These are phyloP conservation scores for Suhomyces sp. DNA, from an alignment of 805 yeast species.

Conservation along the genomic window DNA sequence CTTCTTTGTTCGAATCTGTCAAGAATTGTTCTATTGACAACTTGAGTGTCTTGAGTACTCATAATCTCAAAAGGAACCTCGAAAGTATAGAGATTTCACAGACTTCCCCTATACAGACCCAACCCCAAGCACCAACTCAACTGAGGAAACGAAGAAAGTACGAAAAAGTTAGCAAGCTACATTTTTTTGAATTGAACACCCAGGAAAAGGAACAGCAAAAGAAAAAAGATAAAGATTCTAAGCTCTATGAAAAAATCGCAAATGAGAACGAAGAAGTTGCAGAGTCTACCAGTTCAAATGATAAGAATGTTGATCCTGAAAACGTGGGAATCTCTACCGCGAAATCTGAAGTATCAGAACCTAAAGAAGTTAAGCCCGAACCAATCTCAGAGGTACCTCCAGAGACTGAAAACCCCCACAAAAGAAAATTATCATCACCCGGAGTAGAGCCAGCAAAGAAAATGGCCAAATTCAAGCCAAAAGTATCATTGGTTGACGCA, in stretches of 20 bases:
- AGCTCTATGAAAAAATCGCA: too few relatives aligned
- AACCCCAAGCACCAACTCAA: slow-evolving; percentile 4
- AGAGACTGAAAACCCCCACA: too few relatives aligned
- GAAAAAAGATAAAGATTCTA: not conserved
- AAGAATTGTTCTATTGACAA: slow-evolving; percentile 5
- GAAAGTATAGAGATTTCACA: too few relatives aligned
- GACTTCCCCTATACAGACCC: not conserved
- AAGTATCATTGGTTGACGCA: slow-evolving; percentile 29
- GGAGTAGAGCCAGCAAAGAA: too few relatives aligned
- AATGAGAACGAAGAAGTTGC: too few relatives aligned
- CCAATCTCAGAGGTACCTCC: too few relatives aligned
- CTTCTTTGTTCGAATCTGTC: slow-evolving; percentile 9
- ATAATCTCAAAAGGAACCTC: slow-evolving; percentile 3
- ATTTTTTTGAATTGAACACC: slow-evolving; percentile 31
- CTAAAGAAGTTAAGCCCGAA: too few relatives aligned
- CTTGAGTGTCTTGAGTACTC: slow-evolving; percentile 3
- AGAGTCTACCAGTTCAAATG: too few relatives aligned
- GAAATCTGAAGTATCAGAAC: too few relatives aligned
- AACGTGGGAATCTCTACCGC: too few relatives aligned
- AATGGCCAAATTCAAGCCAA: slow-evolving; percentile 8
- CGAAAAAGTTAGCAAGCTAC: slow-evolving; percentile 32
- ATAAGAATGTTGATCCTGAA: too few relatives aligned
- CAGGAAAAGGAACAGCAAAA: not conserved
- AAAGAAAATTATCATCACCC: too few relatives aligned
- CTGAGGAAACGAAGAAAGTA: slow-evolving; percentile 31